Base-by-base conservation (phyloP, 2,329 filamentous ascomycete species). In the Myriosclerotinia curreyana region DNA sequence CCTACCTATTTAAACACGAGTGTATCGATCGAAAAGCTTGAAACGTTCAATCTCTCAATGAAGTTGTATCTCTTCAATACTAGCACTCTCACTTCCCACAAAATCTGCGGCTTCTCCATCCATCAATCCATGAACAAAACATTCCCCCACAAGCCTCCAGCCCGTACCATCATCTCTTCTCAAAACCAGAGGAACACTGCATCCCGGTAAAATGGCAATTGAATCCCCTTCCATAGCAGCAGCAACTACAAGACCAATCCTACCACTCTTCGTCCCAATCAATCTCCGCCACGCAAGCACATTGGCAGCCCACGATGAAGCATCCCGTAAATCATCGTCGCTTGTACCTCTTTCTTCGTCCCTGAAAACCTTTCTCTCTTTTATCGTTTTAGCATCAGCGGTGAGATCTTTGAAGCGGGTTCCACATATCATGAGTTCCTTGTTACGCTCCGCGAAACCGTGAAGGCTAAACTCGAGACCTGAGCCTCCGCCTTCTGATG, bases 41-140 rank as follows among this genome's bases (percentile, higher is more conserved):
- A n/a, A n/a, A 31, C 28, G 28, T 31, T 31, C 28, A 22, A 34
- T 14, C 12, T 7, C 0, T 60, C 34, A 60, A 50, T 50, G 46
- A 8, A 50, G 56, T 17, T 60, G 5, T 20, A 60, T 60, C 5
- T 50, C 31, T 50, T 60, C 31, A 14, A 60, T 28, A 8, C 11
- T 17, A 50, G 15, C 3, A 31, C 15, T 50, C 5, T 20, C 56
- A 4, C 25, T 44, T 22, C 25, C 25, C n/a, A 64, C 55, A 1
- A 52, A 28, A 11, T 46, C 38, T 20, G 49, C 62, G 40, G 52
- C 54, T 28, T 69, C 66, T 7, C 67, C 67, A 62, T 68, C 50
- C 65, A 69, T 69, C 12, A 66, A 51, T 1, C 65, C 66, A 60
- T 68, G 54, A 42, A 69, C 58, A 34, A 65, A 69, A 3, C 62